A percentile compares a stretch with the other conserved stretches of the same genome.
phyloP scores from a whole-genome alignment of 192 early-diverging fungal species.

The Spizellomyces punctatus region DNA sequence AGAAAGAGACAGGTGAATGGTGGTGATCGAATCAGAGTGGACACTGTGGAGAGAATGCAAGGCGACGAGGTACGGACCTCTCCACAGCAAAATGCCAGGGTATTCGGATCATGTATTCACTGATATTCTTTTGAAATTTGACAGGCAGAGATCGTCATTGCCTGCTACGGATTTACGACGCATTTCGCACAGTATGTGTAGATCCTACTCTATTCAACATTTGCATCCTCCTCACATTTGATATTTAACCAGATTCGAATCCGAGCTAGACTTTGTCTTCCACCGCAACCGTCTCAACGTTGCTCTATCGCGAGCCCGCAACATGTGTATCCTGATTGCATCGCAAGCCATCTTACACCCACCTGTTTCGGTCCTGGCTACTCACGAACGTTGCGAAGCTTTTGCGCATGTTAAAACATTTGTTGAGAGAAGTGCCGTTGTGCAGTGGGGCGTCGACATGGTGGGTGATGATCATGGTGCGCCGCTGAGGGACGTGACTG shows the following conservation, averaged over 20 bases:
- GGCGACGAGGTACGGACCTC: conserved; percentile 24
- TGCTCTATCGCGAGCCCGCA: conserved; percentile 38
- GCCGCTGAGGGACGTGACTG: background rate
- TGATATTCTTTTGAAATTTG: background rate
- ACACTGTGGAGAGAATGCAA: conserved; percentile 47
- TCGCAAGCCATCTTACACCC: conserved; percentile 23
- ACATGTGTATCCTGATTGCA: conserved; percentile 34
- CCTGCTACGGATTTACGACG: conserved; percentile 53
- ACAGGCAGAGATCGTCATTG: conserved; percentile 59
- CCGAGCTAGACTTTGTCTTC: conserved; percentile 39
- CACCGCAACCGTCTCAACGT: conserved; percentile 41
- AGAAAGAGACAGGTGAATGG: background rate
- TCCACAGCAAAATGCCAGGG: background rate
- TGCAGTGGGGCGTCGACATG: conserved; percentile 12
- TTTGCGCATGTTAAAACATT: conserved; percentile 33
- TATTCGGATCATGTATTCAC: background rate
- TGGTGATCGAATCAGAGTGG: conserved; percentile 21
- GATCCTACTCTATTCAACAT: background rate
- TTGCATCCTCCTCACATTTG: background rate
- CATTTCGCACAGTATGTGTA: conserved; percentile 18
- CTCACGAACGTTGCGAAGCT: conserved; percentile 17
- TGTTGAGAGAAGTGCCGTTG: background rate
- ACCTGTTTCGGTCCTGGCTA: conserved; percentile 16
- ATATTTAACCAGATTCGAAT: conserved; percentile 13
- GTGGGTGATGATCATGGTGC: background rate